A percentile compares a stretch with the other conserved stretches of the same genome.
Conservation (phyloP, 176 grass and related monocot species). For the Saccharum spontaneum region DNA sequence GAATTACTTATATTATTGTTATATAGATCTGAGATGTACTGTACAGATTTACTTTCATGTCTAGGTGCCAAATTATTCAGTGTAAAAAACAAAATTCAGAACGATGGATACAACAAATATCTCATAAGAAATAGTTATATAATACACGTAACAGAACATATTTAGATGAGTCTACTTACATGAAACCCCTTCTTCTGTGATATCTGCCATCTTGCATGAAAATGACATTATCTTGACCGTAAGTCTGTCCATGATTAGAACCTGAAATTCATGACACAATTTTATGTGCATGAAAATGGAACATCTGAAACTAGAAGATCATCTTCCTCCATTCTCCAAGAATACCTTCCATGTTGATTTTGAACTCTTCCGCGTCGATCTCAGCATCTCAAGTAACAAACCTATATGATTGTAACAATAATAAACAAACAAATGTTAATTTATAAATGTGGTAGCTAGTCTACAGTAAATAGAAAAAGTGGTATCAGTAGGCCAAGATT, state of each 20-base stretch:
- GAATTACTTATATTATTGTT: background rate
- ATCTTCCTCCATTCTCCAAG: background rate
- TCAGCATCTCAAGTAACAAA: constrained; percentile 73
- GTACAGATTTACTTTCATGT: background rate
- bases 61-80: background rate
- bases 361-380: constrained; percentile 61
- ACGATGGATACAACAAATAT: constrained; percentile 3
- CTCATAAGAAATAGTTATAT: background rate
- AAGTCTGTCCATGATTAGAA: constrained; percentile 94
- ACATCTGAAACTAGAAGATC: background rate
- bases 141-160: background rate
- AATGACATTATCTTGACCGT: constrained; percentile 80
- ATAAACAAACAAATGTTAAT: constrained; percentile 4
- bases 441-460: background rate
- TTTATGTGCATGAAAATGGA: background rate
- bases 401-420: constrained; percentile 39
- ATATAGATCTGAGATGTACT: background rate
- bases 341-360: constrained; percentile 87
- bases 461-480: background rate
- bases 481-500: background rate
- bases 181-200: constrained; percentile 83
- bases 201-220: constrained; percentile 88
- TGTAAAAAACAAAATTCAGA: background rate
- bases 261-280: constrained; percentile 41
- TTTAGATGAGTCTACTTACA: constrained; percentile 51